Evolutionary conservation across 805 yeast genomes (phyloP).

Genomic region (Candida glaebosa): DNA sequence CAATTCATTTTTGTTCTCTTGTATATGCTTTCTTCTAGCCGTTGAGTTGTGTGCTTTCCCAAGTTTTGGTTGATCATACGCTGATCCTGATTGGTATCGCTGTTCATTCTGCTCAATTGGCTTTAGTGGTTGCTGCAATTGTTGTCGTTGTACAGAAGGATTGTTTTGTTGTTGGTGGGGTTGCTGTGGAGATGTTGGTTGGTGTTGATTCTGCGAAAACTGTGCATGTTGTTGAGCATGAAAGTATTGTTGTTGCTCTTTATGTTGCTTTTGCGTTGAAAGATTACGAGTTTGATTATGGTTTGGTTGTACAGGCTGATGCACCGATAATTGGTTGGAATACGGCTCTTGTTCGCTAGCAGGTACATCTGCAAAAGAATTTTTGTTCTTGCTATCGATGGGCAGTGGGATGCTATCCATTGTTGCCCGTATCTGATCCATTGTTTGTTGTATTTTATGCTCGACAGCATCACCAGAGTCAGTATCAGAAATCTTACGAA

Average conservation of each 20-base stretch:
- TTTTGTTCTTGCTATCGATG: neutral
- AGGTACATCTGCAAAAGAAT: too few relatives aligned
- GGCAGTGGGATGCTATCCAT: neutral
- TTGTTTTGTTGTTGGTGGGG: conserved; percentile 2
- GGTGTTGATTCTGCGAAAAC: conserved; percentile 3
- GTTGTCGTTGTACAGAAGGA: conserved; percentile 13
- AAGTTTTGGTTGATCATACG: neutral
- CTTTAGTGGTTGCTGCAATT: conserved; percentile 3
- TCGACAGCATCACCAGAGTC: neutral
- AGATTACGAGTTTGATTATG: too few relatives aligned
- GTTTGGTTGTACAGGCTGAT: too few relatives aligned
- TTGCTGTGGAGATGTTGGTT: conserved; percentile 3
- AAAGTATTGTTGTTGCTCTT: conserved; percentile 1
- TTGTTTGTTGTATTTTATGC: neutral
- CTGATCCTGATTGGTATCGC: neutral
- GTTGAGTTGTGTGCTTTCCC: neutral
- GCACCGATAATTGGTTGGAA: too few relatives aligned
- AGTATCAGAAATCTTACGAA: neutral
- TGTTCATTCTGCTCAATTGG: conserved; percentile 1
- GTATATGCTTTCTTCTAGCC: neutral
- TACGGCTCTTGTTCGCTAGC: neutral
- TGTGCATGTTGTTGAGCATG: conserved; percentile 2
- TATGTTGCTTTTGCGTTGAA: too few relatives aligned
- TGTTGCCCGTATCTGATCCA: neutral
- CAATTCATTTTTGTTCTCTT: neutral